Evolutionary conservation across 2,329 filamentous ascomycete genomes (phyloP).

Genomic region (Talaromyces atroroseus): DNA sequence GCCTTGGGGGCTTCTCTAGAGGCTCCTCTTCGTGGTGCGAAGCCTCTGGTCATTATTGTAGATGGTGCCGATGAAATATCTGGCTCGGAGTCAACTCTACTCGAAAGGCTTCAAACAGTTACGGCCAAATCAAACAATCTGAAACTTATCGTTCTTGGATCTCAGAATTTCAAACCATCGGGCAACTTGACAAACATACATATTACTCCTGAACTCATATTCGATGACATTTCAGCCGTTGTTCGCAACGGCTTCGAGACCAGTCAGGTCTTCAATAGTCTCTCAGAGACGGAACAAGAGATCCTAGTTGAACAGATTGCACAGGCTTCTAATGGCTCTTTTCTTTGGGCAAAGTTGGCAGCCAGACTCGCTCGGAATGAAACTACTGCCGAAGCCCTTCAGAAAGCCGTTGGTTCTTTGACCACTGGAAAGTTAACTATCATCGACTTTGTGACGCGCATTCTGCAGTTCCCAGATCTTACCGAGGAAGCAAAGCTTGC

Average conservation of each 20-base stretch:
- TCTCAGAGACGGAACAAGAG: conserved; percentile 31
- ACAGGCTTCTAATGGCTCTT: conserved; percentile 32
- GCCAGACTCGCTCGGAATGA: conserved; percentile 27
- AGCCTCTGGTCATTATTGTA: conserved; percentile 34
- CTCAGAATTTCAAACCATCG: conserved; percentile 17
- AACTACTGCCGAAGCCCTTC: conserved; percentile 19
- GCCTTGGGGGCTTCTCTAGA: conserved; percentile 27
- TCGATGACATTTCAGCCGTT: conserved; percentile 34
- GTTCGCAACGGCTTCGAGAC: conserved; percentile 24
- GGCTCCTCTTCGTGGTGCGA: conserved; percentile 25
- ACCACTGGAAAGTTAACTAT: conserved; percentile 23
- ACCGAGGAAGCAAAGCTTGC: conserved; percentile 29
- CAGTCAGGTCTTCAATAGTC: conserved; percentile 18
- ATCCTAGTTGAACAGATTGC: conserved; percentile 27
- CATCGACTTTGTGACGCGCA: conserved; percentile 27
- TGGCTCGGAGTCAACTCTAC: conserved; percentile 24
- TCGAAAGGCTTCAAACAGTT: conserved; percentile 23
- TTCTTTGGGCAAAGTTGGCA: conserved; percentile 37
- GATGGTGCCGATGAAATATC: conserved; percentile 35
- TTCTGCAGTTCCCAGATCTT: conserved; percentile 22
- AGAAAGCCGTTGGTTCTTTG: conserved; percentile 26
- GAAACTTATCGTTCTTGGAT: conserved; percentile 29
- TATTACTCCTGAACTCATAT: conserved; percentile 28
- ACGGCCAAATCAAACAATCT: conserved; percentile 20
- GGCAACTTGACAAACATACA: conserved; percentile 18